phyloP scores from a whole-genome alignment of 2,329 filamentous ascomycete genomes.

The Penicillium sp. region DNA sequence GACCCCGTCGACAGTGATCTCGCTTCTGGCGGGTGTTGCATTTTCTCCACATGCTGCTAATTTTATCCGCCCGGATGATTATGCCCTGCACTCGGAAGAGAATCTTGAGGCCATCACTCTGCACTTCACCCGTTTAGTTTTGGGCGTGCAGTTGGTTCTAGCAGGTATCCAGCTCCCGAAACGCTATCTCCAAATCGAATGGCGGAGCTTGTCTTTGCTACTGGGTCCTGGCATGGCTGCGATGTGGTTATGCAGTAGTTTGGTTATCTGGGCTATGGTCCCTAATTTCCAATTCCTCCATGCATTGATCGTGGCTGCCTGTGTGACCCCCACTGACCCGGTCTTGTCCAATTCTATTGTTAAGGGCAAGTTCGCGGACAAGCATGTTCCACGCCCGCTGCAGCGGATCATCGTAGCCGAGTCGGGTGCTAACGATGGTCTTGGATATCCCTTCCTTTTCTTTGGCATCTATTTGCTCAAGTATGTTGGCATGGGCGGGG shows the following conservation, averaged over 20 bases:
- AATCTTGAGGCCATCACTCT: slow-evolving; percentile 75
- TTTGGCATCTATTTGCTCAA: slow-evolving; percentile 82
- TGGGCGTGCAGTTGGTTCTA: slow-evolving; percentile 87
- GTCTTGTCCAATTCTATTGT: slow-evolving; percentile 87
- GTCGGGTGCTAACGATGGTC: slow-evolving; percentile 85
- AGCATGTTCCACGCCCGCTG: slow-evolving; percentile 79
- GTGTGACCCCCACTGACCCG: slow-evolving; percentile 90
- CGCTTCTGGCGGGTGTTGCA: slow-evolving; percentile 74
- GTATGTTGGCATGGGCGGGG: slow-evolving; percentile 65
- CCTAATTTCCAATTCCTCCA: slow-evolving; percentile 74
- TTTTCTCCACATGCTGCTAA: slow-evolving; percentile 80
- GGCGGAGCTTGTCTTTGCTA: slow-evolving; percentile 73
- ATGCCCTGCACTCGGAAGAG: slow-evolving; percentile 61
- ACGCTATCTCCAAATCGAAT: slow-evolving; percentile 77
- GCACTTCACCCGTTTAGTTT: slow-evolving; percentile 82
- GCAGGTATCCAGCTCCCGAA: slow-evolving; percentile 86
- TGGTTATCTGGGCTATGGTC: slow-evolving; percentile 76
- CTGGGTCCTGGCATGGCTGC: slow-evolving; percentile 80
- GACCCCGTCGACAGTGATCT: slow-evolving; percentile 67
- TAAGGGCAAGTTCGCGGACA: slow-evolving; percentile 90
- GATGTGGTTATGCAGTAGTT: slow-evolving; percentile 85
- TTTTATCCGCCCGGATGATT: slow-evolving; percentile 74
- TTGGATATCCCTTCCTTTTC: slow-evolving; percentile 88
- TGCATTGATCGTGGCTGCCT: slow-evolving; percentile 78
- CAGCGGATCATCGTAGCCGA: slow-evolving; percentile 82